A percentile compares a stretch with the other conserved stretches of the same genome.
Conservation (phyloP, 1,284 basidiomycete genomes). For the Lignosus rhinocerotis region DNA sequence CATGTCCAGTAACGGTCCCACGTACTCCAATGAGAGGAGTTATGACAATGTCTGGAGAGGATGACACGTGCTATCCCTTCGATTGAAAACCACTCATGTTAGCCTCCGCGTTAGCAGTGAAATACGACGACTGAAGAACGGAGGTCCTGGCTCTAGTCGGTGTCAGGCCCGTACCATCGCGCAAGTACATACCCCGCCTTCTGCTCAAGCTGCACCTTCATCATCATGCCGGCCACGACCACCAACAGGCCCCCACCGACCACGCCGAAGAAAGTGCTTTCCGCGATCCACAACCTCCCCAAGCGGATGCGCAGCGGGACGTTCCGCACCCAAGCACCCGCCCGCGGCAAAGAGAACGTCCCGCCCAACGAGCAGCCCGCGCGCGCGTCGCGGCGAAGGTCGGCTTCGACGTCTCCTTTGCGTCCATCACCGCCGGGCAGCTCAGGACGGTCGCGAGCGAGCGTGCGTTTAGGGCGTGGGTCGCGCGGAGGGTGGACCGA, state of each 20-base stretch:
- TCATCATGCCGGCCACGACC: conserved; percentile 6
- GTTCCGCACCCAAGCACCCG: conserved; percentile 6
- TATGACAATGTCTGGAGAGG: too few relatives aligned
- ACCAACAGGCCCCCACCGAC: conserved; percentile 5
- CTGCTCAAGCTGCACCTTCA: neutral
- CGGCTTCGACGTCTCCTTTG: conserved; percentile 36
- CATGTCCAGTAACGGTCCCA: too few relatives aligned
- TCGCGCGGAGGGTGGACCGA: conserved; percentile 24
- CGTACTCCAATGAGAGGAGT: too few relatives aligned
- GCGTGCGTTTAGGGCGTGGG: conserved; percentile 28
- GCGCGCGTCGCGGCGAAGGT: conserved; percentile 37
- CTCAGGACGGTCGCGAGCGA: conserved; percentile 24
- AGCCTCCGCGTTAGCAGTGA: too few relatives aligned
- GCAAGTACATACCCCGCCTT: neutral
- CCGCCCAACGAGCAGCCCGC: conserved; percentile 15
- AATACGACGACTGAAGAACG: too few relatives aligned
- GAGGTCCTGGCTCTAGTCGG: too few relatives aligned
- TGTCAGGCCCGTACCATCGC: too few relatives aligned
- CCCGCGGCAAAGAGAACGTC: conserved; percentile 25
- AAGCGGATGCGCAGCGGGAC: conserved; percentile 23
- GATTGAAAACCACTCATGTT: too few relatives aligned
- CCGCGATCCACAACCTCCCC: conserved; percentile 28
- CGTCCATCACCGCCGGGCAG: conserved; percentile 11
- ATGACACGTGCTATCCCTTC: too few relatives aligned
- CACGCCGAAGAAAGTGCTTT: conserved; percentile 24